Evolutionary conservation across 75 land plant species (phyloP).

Genomic region (Pinus albicaulis): DNA sequence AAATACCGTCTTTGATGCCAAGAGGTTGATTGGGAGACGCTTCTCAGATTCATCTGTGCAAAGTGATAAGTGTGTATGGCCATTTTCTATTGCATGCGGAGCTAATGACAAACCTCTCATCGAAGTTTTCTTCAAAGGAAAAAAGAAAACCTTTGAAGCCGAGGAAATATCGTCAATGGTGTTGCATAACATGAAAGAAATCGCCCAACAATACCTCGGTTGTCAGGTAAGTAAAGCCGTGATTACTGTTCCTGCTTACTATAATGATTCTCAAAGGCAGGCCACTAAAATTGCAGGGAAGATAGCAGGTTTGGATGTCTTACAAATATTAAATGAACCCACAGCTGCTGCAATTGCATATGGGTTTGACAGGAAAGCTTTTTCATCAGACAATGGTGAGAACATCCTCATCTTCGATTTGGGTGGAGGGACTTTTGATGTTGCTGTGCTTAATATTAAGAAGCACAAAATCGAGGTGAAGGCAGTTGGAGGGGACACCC

Average conservation of each 20-base stretch:
- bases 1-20: constrained; percentile 46
- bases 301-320: no score
- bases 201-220: constrained; percentile 16
- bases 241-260: constrained; percentile 13
- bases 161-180: constrained; percentile 36
- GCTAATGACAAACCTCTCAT: no score
- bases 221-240: constrained; percentile 15
- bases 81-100: no score
- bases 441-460: background rate
- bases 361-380: constrained; percentile 12
- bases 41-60: constrained; percentile 8
- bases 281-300: no score
- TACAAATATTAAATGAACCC: no score
- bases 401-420: constrained; percentile 8
- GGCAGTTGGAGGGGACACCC: no score
- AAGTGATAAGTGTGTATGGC: constrained; percentile 3
- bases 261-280: background rate
- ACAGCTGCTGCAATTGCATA: no score
- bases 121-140: no score
- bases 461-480: no score
- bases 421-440: constrained; percentile 31
- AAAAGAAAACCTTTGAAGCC: no score
- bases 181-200: constrained; percentile 10
- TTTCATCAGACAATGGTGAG: background rate
- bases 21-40: constrained; percentile 33